Evolutionary conservation across 352 stramenopile genomes (phyloP).

Genomic region (Pythium sp.): DNA sequence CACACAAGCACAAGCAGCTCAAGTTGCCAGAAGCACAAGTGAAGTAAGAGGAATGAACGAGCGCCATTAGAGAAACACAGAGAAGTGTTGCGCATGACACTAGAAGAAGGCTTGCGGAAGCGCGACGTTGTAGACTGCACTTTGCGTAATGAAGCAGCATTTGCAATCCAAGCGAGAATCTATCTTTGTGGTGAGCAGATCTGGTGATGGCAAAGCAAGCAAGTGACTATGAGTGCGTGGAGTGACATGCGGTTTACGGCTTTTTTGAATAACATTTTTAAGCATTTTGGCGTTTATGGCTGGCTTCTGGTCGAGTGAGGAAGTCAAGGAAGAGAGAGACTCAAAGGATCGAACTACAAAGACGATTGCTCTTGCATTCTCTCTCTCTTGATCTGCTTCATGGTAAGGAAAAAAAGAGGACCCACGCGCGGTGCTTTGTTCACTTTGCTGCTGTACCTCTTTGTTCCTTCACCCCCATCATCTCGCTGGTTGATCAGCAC

Average conservation of each 20-base stretch:
- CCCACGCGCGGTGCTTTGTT: not conserved
- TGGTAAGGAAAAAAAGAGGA: not conserved
- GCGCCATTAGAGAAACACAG: not conserved
- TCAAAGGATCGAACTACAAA: not conserved
- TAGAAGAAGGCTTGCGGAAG: not conserved
- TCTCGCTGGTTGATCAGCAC: not conserved
- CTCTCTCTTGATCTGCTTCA: not conserved
- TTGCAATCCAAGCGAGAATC: not conserved
- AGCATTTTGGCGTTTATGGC: conserved; percentile 17
- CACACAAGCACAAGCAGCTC: not conserved
- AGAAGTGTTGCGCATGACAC: not conserved
- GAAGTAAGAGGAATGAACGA: not conserved
- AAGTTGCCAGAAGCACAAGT: not conserved
- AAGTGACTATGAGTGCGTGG: not conserved
- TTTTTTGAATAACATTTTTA: conserved; percentile 16
- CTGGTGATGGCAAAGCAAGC: not conserved
- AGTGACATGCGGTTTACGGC: not conserved
- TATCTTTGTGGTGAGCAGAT: not conserved
- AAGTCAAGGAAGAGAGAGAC: not conserved
- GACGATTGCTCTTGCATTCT: not conserved
- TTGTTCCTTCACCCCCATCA: not conserved
- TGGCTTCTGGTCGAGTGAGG: not conserved
- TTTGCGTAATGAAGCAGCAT: not conserved
- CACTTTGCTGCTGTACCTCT: not conserved
- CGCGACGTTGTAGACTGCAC: not conserved